A percentile compares a stretch with the other conserved stretches of the same genome.
phyloP scores from a whole-genome alignment of 148 eudicot species.

The Chenopodium quinoa region DNA sequence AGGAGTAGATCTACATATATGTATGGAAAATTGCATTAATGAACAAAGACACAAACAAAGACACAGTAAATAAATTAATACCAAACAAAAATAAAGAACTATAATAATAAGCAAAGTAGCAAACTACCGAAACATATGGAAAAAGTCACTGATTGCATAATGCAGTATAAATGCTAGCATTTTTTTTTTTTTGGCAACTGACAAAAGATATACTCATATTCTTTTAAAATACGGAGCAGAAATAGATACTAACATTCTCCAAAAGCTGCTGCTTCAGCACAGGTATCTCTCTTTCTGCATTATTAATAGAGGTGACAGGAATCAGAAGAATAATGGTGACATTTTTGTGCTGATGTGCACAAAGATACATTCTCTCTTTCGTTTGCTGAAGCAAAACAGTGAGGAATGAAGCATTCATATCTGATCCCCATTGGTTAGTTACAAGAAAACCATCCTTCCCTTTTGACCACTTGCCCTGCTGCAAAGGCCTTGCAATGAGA shows the following conservation, averaged over 20 bases:
- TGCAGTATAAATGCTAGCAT: neutral
- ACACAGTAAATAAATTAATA: neutral
- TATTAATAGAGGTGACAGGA: slow-evolving; percentile 59
- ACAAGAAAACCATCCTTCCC: slow-evolving; percentile 92
- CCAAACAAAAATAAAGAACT: neutral
- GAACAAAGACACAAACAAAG: neutral
- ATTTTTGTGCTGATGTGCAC: slow-evolving; percentile 76
- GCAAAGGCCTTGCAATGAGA: slow-evolving; percentile 63
- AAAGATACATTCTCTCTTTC: slow-evolving; percentile 75
- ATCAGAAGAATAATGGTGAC: slow-evolving; percentile 71
- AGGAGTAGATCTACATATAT: neutral
- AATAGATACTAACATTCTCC: slow-evolving; percentile 63
- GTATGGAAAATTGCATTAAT: neutral
- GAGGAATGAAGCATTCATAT: slow-evolving; percentile 40
- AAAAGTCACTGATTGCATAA: no score
- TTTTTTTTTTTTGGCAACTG: neutral
- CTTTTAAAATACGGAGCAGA: neutral
- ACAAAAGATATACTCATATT: neutral
- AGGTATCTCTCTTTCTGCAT: slow-evolving; percentile 67
- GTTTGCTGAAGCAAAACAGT: slow-evolving; percentile 74
- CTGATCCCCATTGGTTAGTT: slow-evolving; percentile 58
- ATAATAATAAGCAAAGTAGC: neutral
- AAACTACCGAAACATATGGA: neutral
- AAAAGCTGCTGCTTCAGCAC: slow-evolving; percentile 73
- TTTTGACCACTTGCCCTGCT: slow-evolving; percentile 74